Evolutionary conservation across 176 grass and related monocot species (phyloP).

Genomic region (Themeda triandra): DNA sequence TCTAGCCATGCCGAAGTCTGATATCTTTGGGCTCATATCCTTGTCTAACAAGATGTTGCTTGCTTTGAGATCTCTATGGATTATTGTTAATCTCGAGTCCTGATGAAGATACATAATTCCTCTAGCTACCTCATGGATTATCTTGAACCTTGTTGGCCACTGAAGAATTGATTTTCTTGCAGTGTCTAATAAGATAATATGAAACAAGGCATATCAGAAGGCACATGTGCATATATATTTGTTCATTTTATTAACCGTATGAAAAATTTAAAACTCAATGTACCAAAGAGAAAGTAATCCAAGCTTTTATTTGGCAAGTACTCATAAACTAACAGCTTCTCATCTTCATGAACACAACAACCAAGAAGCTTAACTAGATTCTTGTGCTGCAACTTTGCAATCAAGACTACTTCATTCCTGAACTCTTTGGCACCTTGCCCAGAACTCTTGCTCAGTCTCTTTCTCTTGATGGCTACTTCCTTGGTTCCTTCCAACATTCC

Average conservation of each 20-base stretch:
- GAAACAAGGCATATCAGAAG: background rate
- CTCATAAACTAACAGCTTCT: too few species aligned
- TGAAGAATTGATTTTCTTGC: slow-evolving; percentile 24
- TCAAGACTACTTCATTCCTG: slow-evolving; percentile 57
- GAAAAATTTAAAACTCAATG: background rate
- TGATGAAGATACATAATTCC: slow-evolving; percentile 65
- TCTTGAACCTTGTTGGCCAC: slow-evolving; percentile 42
- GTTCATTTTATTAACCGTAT: too few species aligned
- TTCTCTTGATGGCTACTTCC: slow-evolving; percentile 11
- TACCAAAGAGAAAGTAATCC: too few species aligned
- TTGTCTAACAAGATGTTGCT: slow-evolving; percentile 48
- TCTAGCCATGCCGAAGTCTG: slow-evolving; percentile 57
- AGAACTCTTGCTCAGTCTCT: background rate
- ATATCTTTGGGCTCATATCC: slow-evolving; percentile 48
- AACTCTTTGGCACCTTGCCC: too few species aligned
- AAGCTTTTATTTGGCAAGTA: too few species aligned
- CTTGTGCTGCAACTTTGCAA: slow-evolving; percentile 60
- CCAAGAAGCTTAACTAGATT: slow-evolving; percentile 30
- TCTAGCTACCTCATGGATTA: slow-evolving; percentile 46
- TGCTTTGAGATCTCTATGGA: slow-evolving; percentile 45
- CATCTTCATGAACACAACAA: too few species aligned
- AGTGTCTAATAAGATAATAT: slow-evolving; percentile 1
- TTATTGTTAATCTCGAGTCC: slow-evolving; percentile 44
- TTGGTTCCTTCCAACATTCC: slow-evolving; percentile 11
- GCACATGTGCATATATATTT: background rate